These are phyloP conservation scores for Xylaria hypoxylon DNA, from an alignment of 2,329 filamentous ascomycete species.

Conservation along the genomic window DNA sequence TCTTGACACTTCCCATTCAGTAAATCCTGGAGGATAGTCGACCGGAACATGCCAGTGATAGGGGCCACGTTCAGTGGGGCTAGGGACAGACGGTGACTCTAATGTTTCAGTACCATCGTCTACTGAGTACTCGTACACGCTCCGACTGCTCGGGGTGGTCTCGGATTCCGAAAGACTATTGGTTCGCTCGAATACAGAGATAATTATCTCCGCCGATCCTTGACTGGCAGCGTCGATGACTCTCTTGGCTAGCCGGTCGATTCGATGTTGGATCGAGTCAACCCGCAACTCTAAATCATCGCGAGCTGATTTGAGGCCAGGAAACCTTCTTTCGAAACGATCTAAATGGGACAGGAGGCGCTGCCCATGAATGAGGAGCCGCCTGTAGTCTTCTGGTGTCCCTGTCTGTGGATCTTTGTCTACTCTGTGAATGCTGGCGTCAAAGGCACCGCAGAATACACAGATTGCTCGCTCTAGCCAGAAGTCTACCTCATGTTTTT, in stretches of 20 bases:
- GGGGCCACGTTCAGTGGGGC: constrained; percentile 49
- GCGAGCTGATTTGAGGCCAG: constrained; percentile 49
- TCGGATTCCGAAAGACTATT: constrained; percentile 61
- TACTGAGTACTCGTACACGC: constrained; percentile 46
- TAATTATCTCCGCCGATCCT: constrained; percentile 50
- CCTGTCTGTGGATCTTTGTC: constrained; percentile 56
- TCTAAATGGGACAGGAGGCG: constrained; percentile 58
- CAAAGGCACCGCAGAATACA: constrained; percentile 63
- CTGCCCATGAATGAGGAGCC: constrained; percentile 64
- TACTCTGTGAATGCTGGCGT: constrained; percentile 59
- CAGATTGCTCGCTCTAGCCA: constrained; percentile 63
- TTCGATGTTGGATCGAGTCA: constrained; percentile 55
- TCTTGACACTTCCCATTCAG: constrained; percentile 44
- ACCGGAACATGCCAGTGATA: constrained; percentile 56
- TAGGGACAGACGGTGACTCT: constrained; percentile 50
- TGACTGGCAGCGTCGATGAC: constrained; percentile 55
- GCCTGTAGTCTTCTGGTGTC: constrained; percentile 64
- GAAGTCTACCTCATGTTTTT: constrained; percentile 56
- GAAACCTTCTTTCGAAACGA: constrained; percentile 52
- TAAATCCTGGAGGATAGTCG: constrained; percentile 49
- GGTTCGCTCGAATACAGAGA: constrained; percentile 64
- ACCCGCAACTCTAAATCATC: constrained; percentile 54
- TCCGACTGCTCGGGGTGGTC: constrained; percentile 54
- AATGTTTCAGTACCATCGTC: constrained; percentile 47
- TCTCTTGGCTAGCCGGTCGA: constrained; percentile 58